These are phyloP conservation scores for Fusarium sp. DNA, from an alignment of 2,329 filamentous ascomycete genomes.

Conservation along the genomic window DNA sequence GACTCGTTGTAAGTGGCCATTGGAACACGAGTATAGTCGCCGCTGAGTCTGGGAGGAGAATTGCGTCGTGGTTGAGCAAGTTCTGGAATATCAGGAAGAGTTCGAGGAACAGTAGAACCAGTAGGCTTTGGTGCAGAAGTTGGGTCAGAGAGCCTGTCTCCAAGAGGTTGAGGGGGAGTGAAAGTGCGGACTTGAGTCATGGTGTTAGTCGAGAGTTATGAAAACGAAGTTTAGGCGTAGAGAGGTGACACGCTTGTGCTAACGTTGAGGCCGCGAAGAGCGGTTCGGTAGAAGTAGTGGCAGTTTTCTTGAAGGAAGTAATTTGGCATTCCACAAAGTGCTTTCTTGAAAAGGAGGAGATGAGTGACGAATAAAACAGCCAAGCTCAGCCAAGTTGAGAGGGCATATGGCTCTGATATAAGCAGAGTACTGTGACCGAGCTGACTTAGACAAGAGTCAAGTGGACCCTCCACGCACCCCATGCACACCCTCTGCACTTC, in stretches of 20 bases:
- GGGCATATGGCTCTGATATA: conserved; percentile 46
- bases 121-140: conserved; percentile 37
- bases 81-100: conserved; percentile 53
- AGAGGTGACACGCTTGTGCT: conserved; percentile 82
- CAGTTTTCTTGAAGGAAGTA: conserved; percentile 90
- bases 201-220: conserved; percentile 46
- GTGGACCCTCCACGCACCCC: conserved; percentile 44
- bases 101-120: conserved; percentile 56
- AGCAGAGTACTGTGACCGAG: conserved; percentile 44
- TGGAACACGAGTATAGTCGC: conserved; percentile 59
- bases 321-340: conserved; percentile 75
- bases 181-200: conserved; percentile 56
- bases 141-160: conserved; percentile 71
- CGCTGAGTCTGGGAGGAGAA: conserved; percentile 43
- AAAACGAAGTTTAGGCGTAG: conserved; percentile 67
- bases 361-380: conserved; percentile 19
- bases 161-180: conserved; percentile 77
- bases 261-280: conserved; percentile 86
- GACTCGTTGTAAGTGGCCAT: conserved; percentile 67
- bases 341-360: conserved; percentile 20
- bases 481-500: conserved; percentile 39
- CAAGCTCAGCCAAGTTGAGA: conserved; percentile 18
- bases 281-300: conserved; percentile 93
- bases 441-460: conserved; percentile 50
- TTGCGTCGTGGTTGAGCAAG: conserved; percentile 40